These are phyloP conservation scores for Chaetomium olivaceum DNA, from an alignment of 2,329 filamentous ascomycete species.

Conservation along the genomic window DNA sequence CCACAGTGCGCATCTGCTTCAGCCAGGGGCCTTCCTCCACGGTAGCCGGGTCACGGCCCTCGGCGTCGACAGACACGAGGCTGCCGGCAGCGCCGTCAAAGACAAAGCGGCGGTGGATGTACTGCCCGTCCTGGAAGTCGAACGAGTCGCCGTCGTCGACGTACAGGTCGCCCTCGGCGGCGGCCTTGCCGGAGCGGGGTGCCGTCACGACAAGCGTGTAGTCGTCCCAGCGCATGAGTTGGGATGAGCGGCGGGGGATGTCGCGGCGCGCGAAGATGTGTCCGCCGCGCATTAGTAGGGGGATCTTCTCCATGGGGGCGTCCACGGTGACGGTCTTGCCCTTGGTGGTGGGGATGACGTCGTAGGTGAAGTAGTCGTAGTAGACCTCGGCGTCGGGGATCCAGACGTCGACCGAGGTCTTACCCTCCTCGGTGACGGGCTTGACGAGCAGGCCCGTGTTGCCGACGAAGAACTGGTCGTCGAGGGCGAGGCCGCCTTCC, in stretches of 20 bases:
- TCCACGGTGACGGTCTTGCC: constrained; percentile 69
- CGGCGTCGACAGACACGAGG: constrained; percentile 70
- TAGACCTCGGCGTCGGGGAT: constrained; percentile 87
- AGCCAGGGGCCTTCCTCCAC: constrained; percentile 71
- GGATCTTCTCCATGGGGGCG: constrained; percentile 82
- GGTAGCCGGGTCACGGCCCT: constrained; percentile 53
- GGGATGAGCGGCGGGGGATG: constrained; percentile 77
- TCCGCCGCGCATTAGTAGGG: constrained; percentile 87
- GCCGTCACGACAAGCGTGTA: constrained; percentile 86
- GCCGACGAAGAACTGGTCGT: constrained; percentile 92
- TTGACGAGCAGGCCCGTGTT: constrained; percentile 88
- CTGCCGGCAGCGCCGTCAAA: constrained; percentile 57
- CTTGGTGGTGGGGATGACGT: constrained; percentile 66
- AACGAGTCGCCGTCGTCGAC: constrained; percentile 93
- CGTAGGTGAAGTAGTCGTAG: constrained; percentile 93
- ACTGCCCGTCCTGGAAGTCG: constrained; percentile 81
- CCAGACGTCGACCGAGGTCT: constrained; percentile 74
- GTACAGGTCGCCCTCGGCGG: constrained; percentile 77
- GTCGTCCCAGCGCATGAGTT: constrained; percentile 90
- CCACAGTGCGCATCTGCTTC: constrained; percentile 74
- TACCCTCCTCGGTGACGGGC: constrained; percentile 78
- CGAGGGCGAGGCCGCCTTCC: constrained; percentile 82
- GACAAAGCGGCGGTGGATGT: constrained; percentile 79
- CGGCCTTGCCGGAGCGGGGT: constrained; percentile 59
- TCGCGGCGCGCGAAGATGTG: constrained; percentile 91